These are phyloP conservation scores for Zygnema cylindricum DNA, from an alignment of 139 green algal genomes.

Conservation along the genomic window DNA sequence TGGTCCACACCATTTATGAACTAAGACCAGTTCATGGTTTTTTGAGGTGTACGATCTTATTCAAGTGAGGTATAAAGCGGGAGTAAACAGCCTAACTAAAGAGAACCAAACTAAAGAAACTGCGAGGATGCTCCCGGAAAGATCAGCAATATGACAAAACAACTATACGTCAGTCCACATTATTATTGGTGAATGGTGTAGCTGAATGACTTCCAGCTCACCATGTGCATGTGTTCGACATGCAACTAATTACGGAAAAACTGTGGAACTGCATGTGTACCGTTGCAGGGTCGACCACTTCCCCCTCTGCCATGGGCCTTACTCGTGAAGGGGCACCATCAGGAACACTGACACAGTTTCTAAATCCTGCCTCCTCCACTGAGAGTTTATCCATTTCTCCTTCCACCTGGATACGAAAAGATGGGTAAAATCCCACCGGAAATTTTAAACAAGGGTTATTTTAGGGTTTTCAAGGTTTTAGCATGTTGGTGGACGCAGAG, in stretches of 20 bases:
- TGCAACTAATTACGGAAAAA: neutral
- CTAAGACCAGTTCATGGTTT: too few species aligned
- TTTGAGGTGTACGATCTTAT: too few species aligned
- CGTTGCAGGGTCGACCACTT: constrained; percentile 61
- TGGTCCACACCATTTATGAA: too few species aligned
- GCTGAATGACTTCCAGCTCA: neutral
- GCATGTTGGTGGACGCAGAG: too few species aligned
- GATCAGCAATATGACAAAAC: neutral
- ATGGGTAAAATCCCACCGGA: too few species aligned
- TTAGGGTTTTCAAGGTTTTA: too few species aligned
- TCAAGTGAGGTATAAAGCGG: too few species aligned
- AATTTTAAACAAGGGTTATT: too few species aligned
- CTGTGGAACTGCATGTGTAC: too few species aligned
- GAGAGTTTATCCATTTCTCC: constrained; percentile 94
- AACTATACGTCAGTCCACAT: neutral
- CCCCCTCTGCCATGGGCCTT: constrained; percentile 58
- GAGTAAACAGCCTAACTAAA: too few species aligned
- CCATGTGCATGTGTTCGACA: neutral
- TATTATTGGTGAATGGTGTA: neutral
- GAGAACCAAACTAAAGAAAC: too few species aligned
- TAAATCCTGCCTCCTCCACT: constrained; percentile 73
- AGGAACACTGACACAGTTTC: constrained; percentile 79
- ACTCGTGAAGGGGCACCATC: constrained; percentile 75
- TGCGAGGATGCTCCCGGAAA: neutral
- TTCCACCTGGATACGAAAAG: constrained; percentile 87